A percentile compares a stretch with the other conserved stretches of the same genome.
phyloP scores from a whole-genome alignment of 106 monocot genomes.

The Cymbidium sinense region DNA sequence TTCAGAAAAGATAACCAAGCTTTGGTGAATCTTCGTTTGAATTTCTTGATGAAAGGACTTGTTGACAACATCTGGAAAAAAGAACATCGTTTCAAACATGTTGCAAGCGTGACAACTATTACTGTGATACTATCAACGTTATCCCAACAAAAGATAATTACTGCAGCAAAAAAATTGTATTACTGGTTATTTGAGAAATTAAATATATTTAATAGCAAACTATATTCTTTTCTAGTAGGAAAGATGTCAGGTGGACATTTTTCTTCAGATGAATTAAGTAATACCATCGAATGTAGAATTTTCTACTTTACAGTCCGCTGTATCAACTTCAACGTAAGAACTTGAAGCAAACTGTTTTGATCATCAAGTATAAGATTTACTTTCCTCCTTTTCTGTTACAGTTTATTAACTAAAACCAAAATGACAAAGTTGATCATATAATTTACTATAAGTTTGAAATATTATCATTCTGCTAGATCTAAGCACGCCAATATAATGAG shows the following conservation, averaged over 20 bases:
- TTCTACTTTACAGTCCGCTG: neutral
- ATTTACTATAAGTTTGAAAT: too few relatives aligned
- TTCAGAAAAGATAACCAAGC: constrained; percentile 91
- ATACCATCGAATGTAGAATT: neutral
- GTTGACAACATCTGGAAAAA: constrained; percentile 24
- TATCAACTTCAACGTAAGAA: neutral
- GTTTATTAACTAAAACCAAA: too few relatives aligned
- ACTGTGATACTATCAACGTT: neutral
- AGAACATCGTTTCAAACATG: neutral
- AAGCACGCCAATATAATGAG: neutral
- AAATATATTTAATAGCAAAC: neutral
- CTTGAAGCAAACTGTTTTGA: neutral
- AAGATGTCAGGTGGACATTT: neutral
- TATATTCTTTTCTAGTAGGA: neutral
- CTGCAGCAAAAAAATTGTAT: neutral
- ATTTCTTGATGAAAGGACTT: constrained; percentile 44
- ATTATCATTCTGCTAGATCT: too few relatives aligned
- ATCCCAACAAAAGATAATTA: neutral
- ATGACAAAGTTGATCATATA: too few relatives aligned
- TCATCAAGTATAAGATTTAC: neutral
- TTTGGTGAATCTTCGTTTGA: constrained; percentile 67
- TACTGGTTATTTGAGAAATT: neutral
- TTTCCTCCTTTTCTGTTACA: too few relatives aligned
- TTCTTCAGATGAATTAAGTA: neutral
- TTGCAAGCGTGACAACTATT: neutral